These are phyloP conservation scores for Scolecobasidium constrictum DNA, from an alignment of 2,329 filamentous ascomycete genomes.

Conservation along the genomic window DNA sequence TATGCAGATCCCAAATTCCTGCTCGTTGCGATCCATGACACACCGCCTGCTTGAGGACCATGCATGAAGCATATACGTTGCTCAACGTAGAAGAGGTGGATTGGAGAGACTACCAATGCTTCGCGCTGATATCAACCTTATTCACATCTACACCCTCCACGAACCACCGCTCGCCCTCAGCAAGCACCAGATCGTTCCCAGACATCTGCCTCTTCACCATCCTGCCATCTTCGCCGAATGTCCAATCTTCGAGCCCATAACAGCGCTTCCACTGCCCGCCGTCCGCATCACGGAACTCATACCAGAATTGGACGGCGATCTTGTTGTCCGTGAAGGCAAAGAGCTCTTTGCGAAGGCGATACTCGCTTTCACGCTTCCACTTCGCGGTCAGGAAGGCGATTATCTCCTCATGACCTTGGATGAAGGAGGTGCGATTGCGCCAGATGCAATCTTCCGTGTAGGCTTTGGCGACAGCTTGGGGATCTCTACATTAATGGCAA, in stretches of 20 bases:
- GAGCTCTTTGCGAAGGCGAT: constrained; percentile 70
- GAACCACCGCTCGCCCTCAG: constrained; percentile 56
- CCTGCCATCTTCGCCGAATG: constrained; percentile 55
- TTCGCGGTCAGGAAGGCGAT: constrained; percentile 58
- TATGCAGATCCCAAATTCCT: constrained; percentile 60
- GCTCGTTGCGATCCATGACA: constrained; percentile 70
- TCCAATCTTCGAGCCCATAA: constrained; percentile 77
- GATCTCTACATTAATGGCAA: constrained; percentile 46
- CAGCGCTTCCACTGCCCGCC: constrained; percentile 70
- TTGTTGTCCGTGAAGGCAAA: constrained; percentile 66
- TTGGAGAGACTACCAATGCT: constrained; percentile 56
- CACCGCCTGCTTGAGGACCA: constrained; percentile 48
- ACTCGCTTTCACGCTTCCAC: constrained; percentile 62
- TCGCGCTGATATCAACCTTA: constrained; percentile 52
- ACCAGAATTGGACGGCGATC: constrained; percentile 88
- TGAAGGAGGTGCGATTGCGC: constrained; percentile 65
- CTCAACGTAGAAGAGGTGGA: not conserved
- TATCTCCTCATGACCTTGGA: constrained; percentile 58
- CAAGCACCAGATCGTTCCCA: constrained; percentile 58
- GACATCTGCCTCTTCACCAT: constrained; percentile 72
- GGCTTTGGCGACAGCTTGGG: constrained; percentile 52
- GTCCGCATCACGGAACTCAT: constrained; percentile 60
- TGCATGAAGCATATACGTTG: not conserved
- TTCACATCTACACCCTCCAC: constrained; percentile 59
- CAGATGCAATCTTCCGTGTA: constrained; percentile 71